Conservation (phyloP, 73 alveolate genomes). For the Symbiodinium natans region DNA sequence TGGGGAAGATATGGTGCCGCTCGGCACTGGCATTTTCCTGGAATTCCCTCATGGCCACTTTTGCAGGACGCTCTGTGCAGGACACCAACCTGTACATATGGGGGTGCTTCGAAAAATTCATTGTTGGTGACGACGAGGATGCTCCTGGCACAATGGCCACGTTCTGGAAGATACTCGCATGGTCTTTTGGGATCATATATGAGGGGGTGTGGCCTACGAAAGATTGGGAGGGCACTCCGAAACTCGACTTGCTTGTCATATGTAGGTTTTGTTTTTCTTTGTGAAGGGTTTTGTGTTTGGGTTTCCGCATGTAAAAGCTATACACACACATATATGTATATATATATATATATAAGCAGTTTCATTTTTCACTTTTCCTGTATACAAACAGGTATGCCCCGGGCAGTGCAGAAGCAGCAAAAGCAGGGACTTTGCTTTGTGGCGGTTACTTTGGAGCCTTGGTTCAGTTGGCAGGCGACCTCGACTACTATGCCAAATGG, state of each 20-base stretch:
- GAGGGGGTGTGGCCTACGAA: not conserved
- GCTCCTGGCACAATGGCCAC: not conserved
- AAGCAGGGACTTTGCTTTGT: not conserved
- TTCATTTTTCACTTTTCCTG: no score
- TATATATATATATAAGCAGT: no score
- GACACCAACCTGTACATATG: not conserved
- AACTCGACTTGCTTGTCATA: no score
- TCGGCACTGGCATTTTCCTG: not conserved
- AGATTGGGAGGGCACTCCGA: not conserved
- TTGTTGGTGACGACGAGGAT: no score
- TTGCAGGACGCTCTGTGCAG: not conserved
- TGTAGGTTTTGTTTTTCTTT: no score
- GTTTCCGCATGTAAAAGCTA: no score
- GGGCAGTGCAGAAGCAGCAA: not conserved
- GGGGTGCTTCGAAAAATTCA: constrained; percentile 10
- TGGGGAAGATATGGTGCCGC: constrained; percentile 18
- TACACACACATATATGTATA: no score
- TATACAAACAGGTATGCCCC: not conserved
- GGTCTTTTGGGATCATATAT: not conserved
- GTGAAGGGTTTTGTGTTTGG: no score
- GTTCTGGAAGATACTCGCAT: not conserved
- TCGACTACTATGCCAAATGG: not conserved
- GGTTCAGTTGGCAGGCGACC: not conserved
- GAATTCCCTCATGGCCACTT: not conserved
- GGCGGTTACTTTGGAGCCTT: not conserved